Base-by-base conservation (phyloP, 2,329 filamentous ascomycete species). In the Pezicula radicicola region DNA sequence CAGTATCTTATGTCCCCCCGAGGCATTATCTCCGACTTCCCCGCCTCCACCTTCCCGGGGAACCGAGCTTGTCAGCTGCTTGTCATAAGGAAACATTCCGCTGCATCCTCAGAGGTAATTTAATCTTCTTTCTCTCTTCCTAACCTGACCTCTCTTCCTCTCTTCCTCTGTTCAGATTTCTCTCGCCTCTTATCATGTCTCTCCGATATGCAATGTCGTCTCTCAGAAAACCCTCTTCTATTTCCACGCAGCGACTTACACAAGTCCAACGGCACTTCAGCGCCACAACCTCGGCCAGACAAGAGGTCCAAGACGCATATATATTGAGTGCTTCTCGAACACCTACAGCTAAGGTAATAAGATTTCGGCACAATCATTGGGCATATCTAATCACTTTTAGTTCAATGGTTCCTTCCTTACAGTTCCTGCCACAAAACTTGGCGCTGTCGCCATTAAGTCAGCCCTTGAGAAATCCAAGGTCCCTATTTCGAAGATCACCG, bases 361-460 rank as follows among this genome's bases (percentile, higher is more conserved):
- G 19, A 27, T 51, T 39, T 55, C 30, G 33, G 21, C 18, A 25
- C 21, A 10, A 43, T 35, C 10, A 12, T 10, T n/a, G 9, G 3
- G 27, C 28, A 35, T 13, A 43, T 36, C 21, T 33, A 49, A 56
- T 16, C 12, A 40, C 15, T 27, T n/a, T 6, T 53, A 96, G 91
- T 97, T 97, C 81, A 97, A 97, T 74, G 94, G 94, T 67, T 87
- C 90, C 15, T 94, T 95, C 69, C 80, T 88, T 42, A 88, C 81
- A 44, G 84, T 97, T 30, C 78, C 91, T 3, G 93, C 92, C 9
- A 88, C 94, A n/a, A 81, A 89, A 65, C 87, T 99, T 44, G 94
- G 90, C 60, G 91, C 93, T 28, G 85, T 86, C 15, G 94, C 92
- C 53, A 97, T 99, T 75, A 94, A 92, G 71, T 88, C 91, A 44